phyloP scores from a whole-genome alignment of 2,329 filamentous ascomycete species.

The Ramularia endophylla region DNA sequence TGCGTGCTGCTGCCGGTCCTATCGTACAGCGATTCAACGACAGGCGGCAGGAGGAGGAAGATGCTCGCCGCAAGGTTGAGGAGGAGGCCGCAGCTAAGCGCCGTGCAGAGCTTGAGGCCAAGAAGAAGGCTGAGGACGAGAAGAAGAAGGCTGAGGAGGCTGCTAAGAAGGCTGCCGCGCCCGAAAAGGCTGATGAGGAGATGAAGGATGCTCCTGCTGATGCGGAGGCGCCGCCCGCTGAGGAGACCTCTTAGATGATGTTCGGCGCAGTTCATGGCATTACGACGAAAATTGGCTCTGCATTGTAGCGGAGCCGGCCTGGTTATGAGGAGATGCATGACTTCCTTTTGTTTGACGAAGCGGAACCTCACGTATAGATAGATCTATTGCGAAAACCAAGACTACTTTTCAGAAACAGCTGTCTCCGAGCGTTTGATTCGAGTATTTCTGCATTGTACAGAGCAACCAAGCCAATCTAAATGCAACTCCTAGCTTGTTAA shows the following conservation, averaged over 20 bases:
- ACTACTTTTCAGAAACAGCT: no score
- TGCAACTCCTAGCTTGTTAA: no score
- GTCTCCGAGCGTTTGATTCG: no score
- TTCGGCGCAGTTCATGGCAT: conserved; percentile 7
- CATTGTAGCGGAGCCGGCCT: conserved; percentile 6
- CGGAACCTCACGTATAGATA: not conserved
- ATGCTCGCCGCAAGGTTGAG: conserved; percentile 60
- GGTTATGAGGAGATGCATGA: conserved; percentile 12
- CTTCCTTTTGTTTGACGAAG: not conserved
- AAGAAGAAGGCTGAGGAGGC: conserved; percentile 47
- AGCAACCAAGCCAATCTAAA: no score
- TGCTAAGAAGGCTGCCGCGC: conserved; percentile 41
- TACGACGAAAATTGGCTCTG: conserved; percentile 8
- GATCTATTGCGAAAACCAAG: not conserved
- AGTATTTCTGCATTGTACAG: no score
- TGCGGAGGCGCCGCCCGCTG: conserved; percentile 24
- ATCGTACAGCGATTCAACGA: conserved; percentile 94
- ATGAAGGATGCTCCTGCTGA: conserved; percentile 54
- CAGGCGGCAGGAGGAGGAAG: conserved; percentile 81
- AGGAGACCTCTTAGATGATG: conserved; percentile 23
- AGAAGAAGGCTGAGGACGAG: conserved; percentile 69
- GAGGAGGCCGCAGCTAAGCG: conserved; percentile 61
- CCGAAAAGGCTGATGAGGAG: conserved; percentile 42
- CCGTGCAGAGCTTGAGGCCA: conserved; percentile 63
- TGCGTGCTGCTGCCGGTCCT: conserved; percentile 82